Evolutionary conservation across 176 grass and related monocot genomes (phyloP).

Genomic region (Pharus latifolius): DNA sequence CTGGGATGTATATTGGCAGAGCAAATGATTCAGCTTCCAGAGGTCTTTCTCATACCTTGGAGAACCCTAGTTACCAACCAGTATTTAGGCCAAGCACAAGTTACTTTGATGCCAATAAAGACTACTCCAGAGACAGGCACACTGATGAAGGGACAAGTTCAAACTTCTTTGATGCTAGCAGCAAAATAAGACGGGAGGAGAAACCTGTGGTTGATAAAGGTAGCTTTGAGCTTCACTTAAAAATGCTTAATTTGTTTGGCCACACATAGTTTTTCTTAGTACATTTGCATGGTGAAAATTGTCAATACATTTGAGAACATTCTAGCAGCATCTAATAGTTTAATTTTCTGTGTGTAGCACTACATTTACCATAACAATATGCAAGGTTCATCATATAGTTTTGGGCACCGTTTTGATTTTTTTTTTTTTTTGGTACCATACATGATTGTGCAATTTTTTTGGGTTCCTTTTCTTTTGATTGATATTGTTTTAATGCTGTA

Average conservation of each 20-base stretch:
- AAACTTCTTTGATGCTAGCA: conserved; percentile 37
- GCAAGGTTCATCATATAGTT: not conserved
- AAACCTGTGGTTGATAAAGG: conserved; percentile 37
- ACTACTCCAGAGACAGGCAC: conserved; percentile 29
- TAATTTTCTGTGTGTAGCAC: not conserved
- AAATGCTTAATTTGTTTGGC: not conserved
- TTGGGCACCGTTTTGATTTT: not conserved
- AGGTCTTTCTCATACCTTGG: conserved; percentile 7
- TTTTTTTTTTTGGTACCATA: not conserved
- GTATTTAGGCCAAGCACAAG: conserved; percentile 25
- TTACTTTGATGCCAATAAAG: conserved; percentile 47
- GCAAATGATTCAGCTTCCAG: conserved; percentile 14
- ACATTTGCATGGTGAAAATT: conserved; percentile 2
- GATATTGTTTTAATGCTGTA: not conserved
- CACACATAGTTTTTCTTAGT: not conserved
- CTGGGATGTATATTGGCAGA: conserved; percentile 15
- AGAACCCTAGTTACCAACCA: conserved; percentile 19
- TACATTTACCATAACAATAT: conserved; percentile 8
- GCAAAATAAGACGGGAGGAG: conserved; percentile 29
- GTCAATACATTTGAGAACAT: not conserved
- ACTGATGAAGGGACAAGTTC: conserved; percentile 46
- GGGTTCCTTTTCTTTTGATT: not conserved
- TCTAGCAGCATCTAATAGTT: not conserved
- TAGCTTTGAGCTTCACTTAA: conserved; percentile 27
- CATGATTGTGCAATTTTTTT: not conserved